Base-by-base conservation (phyloP, 768 basidiomycete species). In the Psilocybe azurescens region DNA sequence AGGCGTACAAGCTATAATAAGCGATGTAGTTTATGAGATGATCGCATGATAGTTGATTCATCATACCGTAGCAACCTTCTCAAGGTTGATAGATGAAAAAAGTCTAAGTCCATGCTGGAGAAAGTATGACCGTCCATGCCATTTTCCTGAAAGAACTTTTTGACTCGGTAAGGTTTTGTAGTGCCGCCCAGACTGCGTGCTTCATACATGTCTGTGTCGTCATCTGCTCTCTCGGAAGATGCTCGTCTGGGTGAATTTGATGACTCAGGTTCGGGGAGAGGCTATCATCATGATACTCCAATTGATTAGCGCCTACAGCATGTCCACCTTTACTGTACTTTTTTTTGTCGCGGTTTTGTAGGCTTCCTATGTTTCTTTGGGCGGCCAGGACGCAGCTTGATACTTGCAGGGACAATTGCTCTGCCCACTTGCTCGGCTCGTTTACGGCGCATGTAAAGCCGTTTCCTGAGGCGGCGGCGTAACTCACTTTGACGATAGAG, bases 391-490 rank as follows among this genome's bases (percentile, higher is more conserved):
- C 69, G 67, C 56, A 83, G 69, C 64, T 75, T 79, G n/a, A 61
- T 65, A 0, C 71, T 36, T 14, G 66, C 69, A n/a, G 72, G 64
- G 54, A 74, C 6, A 72, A 72, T 8, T 61, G 69, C 11, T 65
- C 71, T 44, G 79, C 89, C 30, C 69, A 68, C 53, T 33, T 77
- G 72, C 30, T 77, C 73, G 3, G 91, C 90, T 47, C 90, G 83
- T 70, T 85, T 87, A 30, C 84, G 83, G 5, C 90, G 86, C 91
- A 92, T 92, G 65, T 89, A 84, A 5, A 92, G 75, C 41, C 89
- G 80, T 60, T 91, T 91, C 60, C 76, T 75, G 24, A 84, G 64
- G n/a, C 83, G 85, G 36, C 86, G 82, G 6, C 86, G 86, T 8
- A 83, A 18, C 80, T 53, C 53, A 14, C 16, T 55, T 56, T 54